Evolutionary conservation across 2,329 filamentous ascomycete species (phyloP), one percentile per base, ranked within the genome.

Genomic region (Ceratocystis alfenasii): DNA sequence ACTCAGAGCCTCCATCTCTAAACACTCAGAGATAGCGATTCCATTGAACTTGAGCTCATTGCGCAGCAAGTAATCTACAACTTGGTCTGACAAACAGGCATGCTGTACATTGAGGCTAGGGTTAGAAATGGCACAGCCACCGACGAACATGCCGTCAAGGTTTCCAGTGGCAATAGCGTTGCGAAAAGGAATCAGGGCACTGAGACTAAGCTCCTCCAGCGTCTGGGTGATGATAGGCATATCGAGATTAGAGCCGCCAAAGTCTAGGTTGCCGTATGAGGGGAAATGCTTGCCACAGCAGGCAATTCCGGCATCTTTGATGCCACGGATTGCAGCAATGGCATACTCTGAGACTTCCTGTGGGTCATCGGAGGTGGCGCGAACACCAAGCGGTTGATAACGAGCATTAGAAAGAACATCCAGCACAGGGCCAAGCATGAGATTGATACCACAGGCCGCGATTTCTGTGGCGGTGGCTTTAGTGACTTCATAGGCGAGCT

Each of bases 231-330:
- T 96, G 68, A 95, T 94, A 15, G 93, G 93, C 36, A 97, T 91
- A 71, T 96, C 92, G 28, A 95, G 78, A 61, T 89, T 92, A 3
- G 91, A 95, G 12, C 91, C 92, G 1, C 95, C 83, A 71, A 96
- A 96, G 74, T 96, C 92, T 20, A 97, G 79, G 71, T 96, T 96
- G 41, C 93, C 93, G 72, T 96, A 97, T 0, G 91, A 96, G 2
- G 93, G 93, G 71, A 97, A 96, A 74, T 97, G 93, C 74, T 97
- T 97, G 66, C 93, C 93, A 72, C 94, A 91, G 0, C 90, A 95
- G 1, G 87, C 89, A 59, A 96, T 77, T 0, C 93, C 92, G 10
- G 89, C 92, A 74, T 96, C 90, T 71, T 93, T 91, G 75, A 95
- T 96, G 55, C 94, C 94, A 73, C 88, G 92, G 78, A 97, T 88